phyloP scores from a whole-genome alignment of 2,329 filamentous ascomycete genomes.

The Ophiostoma sp. region DNA sequence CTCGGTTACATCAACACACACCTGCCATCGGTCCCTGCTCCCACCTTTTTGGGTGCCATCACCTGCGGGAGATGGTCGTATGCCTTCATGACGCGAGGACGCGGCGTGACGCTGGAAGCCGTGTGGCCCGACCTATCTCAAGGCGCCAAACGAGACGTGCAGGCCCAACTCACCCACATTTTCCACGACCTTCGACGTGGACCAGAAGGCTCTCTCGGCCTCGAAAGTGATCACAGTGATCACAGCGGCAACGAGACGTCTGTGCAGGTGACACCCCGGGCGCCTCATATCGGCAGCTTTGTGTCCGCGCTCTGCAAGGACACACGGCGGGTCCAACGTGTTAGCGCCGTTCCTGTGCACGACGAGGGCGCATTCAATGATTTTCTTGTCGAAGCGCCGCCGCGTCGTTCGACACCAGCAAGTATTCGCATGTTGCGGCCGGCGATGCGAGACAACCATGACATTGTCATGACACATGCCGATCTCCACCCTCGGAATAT shows the following conservation, averaged over 20 bases:
- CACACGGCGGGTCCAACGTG: constrained; percentile 13
- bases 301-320: constrained; percentile 13
- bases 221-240: too few relatives aligned
- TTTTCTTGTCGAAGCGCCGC: constrained; percentile 8
- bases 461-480: constrained; percentile 20
- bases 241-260: too few relatives aligned
- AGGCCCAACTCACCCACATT: constrained; percentile 1
- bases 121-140: constrained; percentile 11
- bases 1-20: constrained; percentile 13
- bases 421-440: constrained; percentile 16
- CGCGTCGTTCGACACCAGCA: background rate
- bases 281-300: constrained; percentile 15
- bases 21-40: constrained; percentile 1
- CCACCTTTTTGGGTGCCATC: background rate
- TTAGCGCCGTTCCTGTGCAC: background rate
- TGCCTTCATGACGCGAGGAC: constrained; percentile 7
- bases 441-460: constrained; percentile 10
- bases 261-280: background rate
- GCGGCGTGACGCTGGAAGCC: constrained; percentile 17
- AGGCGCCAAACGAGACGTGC: constrained; percentile 12
- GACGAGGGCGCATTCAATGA: constrained; percentile 10
- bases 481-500: constrained; percentile 26
- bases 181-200: constrained; percentile 12
- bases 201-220: background rate
- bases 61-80: background rate